A percentile compares a stretch with the other conserved stretches of the same genome.
Conservation (phyloP, 2,329 filamentous ascomycete genomes). For the Colletotrichum scovillei region DNA sequence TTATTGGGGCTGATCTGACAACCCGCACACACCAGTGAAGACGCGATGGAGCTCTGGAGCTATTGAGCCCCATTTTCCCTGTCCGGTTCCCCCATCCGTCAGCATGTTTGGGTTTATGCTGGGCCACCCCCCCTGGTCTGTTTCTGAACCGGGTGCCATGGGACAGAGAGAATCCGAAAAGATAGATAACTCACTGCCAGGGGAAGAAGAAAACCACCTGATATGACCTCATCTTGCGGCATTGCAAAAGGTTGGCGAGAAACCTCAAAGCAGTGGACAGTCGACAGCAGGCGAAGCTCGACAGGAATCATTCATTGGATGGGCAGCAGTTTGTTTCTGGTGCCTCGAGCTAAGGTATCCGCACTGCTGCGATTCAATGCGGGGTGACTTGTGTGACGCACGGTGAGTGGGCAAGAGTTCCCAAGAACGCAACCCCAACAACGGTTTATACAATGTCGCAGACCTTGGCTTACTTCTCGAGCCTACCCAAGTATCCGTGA, state of each 20-base stretch:
- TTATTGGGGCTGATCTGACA: slow-evolving; percentile 28
- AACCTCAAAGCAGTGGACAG: neutral
- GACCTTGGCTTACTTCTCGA: neutral
- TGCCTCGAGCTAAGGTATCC: slow-evolving; percentile 2
- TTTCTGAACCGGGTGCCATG: too few species aligned
- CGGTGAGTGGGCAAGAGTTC: neutral
- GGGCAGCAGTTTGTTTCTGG: neutral
- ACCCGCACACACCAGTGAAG: slow-evolving; percentile 28
- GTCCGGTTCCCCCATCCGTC: slow-evolving; percentile 19
- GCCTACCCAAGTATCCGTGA: neutral
- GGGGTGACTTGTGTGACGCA: slow-evolving; percentile 13
- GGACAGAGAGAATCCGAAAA: neutral
- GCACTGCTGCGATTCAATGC: slow-evolving; percentile 3
- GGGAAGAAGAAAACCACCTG: slow-evolving; percentile 15
- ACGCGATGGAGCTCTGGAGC: neutral
- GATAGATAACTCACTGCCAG: neutral
- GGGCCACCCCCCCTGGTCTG: neutral
- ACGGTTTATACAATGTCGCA: neutral
- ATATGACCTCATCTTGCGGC: slow-evolving; percentile 29
- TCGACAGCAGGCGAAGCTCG: neutral
- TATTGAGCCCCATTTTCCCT: neutral
- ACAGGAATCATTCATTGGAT: slow-evolving; percentile 1
- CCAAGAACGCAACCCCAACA: slow-evolving; percentile 1
- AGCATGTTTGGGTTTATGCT: neutral
- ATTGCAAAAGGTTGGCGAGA: neutral